Percentiles rank a stretch among this genome's conserved stretches.
phyloP scores from a whole-genome alignment of 352 stramenopile genomes.

The Globisporangium echinulatum region DNA sequence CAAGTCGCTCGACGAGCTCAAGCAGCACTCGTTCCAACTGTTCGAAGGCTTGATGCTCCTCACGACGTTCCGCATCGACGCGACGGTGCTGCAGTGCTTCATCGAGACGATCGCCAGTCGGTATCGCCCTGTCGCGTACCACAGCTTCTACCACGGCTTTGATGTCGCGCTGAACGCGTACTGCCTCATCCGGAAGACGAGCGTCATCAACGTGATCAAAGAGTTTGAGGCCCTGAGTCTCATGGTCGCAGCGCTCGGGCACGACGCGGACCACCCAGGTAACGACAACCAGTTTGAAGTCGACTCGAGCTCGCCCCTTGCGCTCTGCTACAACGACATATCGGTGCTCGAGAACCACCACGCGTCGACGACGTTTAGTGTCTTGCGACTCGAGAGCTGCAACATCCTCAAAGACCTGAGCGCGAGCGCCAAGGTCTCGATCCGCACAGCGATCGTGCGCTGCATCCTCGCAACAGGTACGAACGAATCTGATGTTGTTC shows the following conservation, averaged over 20 bases:
- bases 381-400: slow-evolving; percentile 35
- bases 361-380: slow-evolving; percentile 62
- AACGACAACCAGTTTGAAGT: slow-evolving; percentile 90
- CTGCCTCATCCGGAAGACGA: slow-evolving; percentile 43
- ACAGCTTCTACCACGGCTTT: slow-evolving; percentile 86
- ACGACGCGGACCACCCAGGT: slow-evolving; percentile 85
- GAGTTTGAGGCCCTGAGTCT: slow-evolving; percentile 72
- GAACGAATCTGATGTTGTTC: no score
- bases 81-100: slow-evolving; percentile 37
- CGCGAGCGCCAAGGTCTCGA: slow-evolving; percentile 27
- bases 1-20: slow-evolving; percentile 49
- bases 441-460: slow-evolving; percentile 58
- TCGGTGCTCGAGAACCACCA: slow-evolving; percentile 88
- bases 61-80: slow-evolving; percentile 62
- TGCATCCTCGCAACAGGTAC: slow-evolving; percentile 63
- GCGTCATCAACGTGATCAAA: slow-evolving; percentile 58
- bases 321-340: slow-evolving; percentile 87
- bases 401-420: slow-evolving; percentile 59
- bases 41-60: slow-evolving; percentile 59
- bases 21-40: slow-evolving; percentile 48
- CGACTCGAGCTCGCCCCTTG: slow-evolving; percentile 63
- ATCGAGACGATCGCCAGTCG: slow-evolving; percentile 41
- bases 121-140: slow-evolving; percentile 74
- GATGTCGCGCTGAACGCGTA: slow-evolving; percentile 68
- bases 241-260: slow-evolving; percentile 72